Percentiles rank a stretch among this genome's conserved stretches.
phyloP scores from a whole-genome alignment of 2,329 filamentous ascomycete species.

The Polytolypa hystricis region DNA sequence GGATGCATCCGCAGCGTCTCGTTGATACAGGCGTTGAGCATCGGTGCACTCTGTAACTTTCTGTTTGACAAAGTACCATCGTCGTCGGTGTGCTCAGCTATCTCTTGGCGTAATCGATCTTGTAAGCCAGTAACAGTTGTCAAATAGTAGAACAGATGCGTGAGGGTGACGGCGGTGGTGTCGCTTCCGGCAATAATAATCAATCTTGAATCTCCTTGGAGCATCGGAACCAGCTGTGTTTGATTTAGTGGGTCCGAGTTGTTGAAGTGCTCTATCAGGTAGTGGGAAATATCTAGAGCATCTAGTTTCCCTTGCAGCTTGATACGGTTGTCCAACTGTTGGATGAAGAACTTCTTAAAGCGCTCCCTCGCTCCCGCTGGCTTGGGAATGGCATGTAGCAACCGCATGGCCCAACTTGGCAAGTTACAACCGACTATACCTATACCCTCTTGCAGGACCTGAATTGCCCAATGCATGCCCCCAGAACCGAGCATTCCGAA shows the following conservation, averaged over 20 bases:
- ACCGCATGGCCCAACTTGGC: conserved; percentile 15
- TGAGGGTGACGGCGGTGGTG: conserved; percentile 27
- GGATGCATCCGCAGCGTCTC: conserved; percentile 21
- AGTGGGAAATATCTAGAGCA: conserved; percentile 6
- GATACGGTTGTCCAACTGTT: background rate
- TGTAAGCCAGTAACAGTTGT: conserved; percentile 22
- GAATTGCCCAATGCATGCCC: conserved; percentile 11
- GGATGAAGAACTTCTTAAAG: conserved; percentile 3
- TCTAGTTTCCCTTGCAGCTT: conserved; percentile 7
- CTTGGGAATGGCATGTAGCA: conserved; percentile 6
- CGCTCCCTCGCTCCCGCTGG: background rate
- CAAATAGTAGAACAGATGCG: conserved; percentile 23
- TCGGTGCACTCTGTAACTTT: conserved; percentile 15
- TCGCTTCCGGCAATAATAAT: conserved; percentile 31
- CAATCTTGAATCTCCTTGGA: background rate
- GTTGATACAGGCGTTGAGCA: conserved; percentile 24
- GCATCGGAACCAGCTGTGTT: background rate
- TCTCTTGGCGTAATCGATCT: conserved; percentile 26
- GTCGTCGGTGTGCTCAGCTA: conserved; percentile 18
- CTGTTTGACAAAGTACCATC: conserved; percentile 25
- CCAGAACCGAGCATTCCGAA: conserved; percentile 25
- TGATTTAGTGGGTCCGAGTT: background rate
- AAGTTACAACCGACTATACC: conserved; percentile 12
- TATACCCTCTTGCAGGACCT: conserved; percentile 12
- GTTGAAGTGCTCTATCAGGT: conserved; percentile 7